Conservation (phyloP, 2,329 filamentous ascomycete genomes). For the Calonectria hawksworthii region DNA sequence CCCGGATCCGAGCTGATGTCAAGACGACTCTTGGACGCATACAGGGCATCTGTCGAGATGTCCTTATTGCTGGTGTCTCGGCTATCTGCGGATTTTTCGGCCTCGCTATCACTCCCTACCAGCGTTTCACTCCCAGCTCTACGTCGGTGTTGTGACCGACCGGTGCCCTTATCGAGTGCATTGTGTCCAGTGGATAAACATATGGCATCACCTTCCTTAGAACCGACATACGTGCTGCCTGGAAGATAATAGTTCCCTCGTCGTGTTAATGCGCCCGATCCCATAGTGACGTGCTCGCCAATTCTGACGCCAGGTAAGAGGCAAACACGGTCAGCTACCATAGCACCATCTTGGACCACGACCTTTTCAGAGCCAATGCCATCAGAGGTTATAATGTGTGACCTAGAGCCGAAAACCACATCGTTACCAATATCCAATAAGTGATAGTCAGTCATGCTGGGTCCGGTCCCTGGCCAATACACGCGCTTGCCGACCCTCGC, state of each 20-base stretch:
- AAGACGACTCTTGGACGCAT: neutral
- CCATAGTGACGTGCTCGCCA: constrained; percentile 64
- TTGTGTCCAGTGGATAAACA: constrained; percentile 51
- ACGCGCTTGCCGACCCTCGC: constrained; percentile 65
- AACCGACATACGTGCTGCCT: constrained; percentile 65
- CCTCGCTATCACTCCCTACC: neutral
- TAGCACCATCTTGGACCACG: constrained; percentile 62
- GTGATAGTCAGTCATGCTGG: constrained; percentile 67
- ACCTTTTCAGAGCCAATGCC: constrained; percentile 62
- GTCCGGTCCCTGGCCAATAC: constrained; percentile 71
- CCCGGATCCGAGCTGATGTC: neutral
- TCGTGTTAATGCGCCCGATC: constrained; percentile 65
- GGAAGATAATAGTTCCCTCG: constrained; percentile 59
- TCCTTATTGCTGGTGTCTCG: neutral
- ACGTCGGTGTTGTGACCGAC: neutral
- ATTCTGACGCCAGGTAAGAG: constrained; percentile 65
- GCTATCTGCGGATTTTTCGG: neutral
- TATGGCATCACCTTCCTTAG: constrained; percentile 64
- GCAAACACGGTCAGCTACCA: constrained; percentile 70
- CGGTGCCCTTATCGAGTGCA: constrained; percentile 13
- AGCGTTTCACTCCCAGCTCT: neutral
- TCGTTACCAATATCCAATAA: constrained; percentile 69
- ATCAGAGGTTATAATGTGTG: constrained; percentile 67
- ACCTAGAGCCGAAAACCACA: constrained; percentile 71
- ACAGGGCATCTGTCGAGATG: neutral